These are phyloP conservation scores for Suillus variegatus DNA, from an alignment of 768 basidiomycete species.

Conservation along the genomic window DNA sequence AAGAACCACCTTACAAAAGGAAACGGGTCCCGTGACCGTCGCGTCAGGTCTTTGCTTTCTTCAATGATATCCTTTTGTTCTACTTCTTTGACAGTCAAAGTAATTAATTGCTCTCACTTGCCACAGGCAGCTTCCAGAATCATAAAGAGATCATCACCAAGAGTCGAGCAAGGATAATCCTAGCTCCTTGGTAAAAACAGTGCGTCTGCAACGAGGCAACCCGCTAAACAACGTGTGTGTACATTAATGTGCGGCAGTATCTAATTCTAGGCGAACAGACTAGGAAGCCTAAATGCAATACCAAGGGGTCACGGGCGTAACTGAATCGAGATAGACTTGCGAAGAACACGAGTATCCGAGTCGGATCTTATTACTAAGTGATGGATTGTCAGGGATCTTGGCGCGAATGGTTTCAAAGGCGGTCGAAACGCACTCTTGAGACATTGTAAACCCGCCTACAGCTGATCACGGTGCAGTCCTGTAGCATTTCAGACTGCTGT, in stretches of 20 bases:
- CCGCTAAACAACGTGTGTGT: not conserved
- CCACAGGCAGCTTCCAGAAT: no score
- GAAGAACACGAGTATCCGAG: not conserved
- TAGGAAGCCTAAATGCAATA: not conserved
- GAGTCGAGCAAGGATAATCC: not conserved
- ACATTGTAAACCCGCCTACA: not conserved
- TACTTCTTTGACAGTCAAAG: not conserved
- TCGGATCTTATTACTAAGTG: not conserved
- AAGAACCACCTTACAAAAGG: slow-evolving; percentile 31
- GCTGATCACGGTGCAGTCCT: not conserved
- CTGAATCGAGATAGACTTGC: slow-evolving; percentile 3
- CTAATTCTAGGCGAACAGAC: not conserved
- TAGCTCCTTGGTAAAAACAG: not conserved
- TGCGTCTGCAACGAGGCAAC: slow-evolving; percentile 2
- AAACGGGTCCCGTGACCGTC: slow-evolving; percentile 38
- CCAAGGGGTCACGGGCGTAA: not conserved
- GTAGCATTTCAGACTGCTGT: not conserved
- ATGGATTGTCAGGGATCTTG: not conserved
- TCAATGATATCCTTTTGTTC: not conserved
- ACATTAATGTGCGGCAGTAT: not conserved
- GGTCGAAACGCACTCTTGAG: not conserved
- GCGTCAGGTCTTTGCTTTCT: slow-evolving; percentile 20
- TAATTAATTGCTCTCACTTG: not conserved
- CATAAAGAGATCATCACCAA: not conserved
- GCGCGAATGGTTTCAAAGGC: not conserved